Evolutionary conservation across 371 early-diverging fungal genomes (phyloP).

Genomic region (Coemansia sp.): DNA sequence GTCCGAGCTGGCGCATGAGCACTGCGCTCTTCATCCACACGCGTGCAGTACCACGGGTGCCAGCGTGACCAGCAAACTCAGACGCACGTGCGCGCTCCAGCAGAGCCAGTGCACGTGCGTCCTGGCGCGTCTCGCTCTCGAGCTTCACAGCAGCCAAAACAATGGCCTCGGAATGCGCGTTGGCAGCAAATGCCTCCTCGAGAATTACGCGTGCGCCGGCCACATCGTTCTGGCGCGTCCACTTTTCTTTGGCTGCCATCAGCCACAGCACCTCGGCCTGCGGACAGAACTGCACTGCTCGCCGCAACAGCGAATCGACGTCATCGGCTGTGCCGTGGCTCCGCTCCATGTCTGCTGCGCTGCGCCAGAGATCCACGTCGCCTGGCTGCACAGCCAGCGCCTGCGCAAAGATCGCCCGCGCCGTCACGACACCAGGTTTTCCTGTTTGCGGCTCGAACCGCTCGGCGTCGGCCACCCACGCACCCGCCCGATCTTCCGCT

Average conservation of each 20-base stretch:
- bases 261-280: slow-evolving; percentile 94
- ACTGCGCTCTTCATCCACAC: slow-evolving; percentile 96
- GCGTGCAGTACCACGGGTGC: slow-evolving; percentile 46
- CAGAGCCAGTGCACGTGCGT: slow-evolving; percentile 75
- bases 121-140: slow-evolving; percentile 85
- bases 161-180: slow-evolving; percentile 89
- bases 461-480: slow-evolving; percentile 93
- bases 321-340: slow-evolving; percentile 76
- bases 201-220: slow-evolving; percentile 84
- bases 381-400: slow-evolving; percentile 78
- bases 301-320: slow-evolving; percentile 76
- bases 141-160: slow-evolving; percentile 96
- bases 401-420: slow-evolving; percentile 86
- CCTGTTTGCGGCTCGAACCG: slow-evolving; percentile 50
- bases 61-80: neutral
- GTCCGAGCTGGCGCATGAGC: slow-evolving; percentile 78
- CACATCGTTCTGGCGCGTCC: slow-evolving; percentile 78
- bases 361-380: slow-evolving; percentile 81
- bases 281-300: slow-evolving; percentile 88
- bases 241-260: slow-evolving; percentile 94
- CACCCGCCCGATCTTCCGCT: slow-evolving; percentile 74
- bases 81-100: slow-evolving; percentile 71
- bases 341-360: slow-evolving; percentile 88
- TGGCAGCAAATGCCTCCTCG: slow-evolving; percentile 84
- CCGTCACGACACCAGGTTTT: slow-evolving; percentile 71